Conservation (phyloP, 345 rosid species). For the Hibiscus syriacus region DNA sequence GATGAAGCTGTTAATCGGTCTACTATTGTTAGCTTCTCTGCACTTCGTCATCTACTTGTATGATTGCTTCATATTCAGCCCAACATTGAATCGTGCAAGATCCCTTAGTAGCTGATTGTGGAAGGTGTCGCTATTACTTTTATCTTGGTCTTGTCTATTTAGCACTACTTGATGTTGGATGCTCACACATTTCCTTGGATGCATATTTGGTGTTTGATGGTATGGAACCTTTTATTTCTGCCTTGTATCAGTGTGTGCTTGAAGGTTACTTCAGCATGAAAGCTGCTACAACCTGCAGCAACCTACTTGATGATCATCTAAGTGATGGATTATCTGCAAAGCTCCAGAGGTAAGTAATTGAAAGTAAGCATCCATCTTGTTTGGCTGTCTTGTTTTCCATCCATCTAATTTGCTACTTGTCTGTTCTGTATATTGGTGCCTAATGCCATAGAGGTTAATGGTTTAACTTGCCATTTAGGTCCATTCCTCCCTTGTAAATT, state of each 20-base stretch:
- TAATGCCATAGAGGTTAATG: not conserved
- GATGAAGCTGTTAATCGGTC: constrained; percentile 21
- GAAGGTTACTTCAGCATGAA: constrained; percentile 9
- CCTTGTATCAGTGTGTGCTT: not conserved
- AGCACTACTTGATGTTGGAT: not conserved
- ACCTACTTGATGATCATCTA: not conserved
- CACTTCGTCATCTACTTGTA: constrained; percentile 9
- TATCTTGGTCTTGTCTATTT: not conserved
- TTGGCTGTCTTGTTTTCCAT: not conserved
- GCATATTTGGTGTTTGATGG: not conserved
- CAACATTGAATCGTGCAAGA: not conserved
- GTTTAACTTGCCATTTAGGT: not conserved
- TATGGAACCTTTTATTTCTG: not conserved
- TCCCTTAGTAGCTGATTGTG: not conserved
- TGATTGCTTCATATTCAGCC: constrained; percentile 12
- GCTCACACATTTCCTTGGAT: not conserved
- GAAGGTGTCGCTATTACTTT: not conserved
- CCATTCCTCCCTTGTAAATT: not conserved
- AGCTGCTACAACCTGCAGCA: not conserved
- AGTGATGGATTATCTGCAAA: not conserved
- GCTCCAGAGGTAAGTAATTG: not conserved
- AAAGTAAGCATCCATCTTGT: not conserved
- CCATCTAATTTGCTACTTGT: not conserved
- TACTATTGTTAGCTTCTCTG: constrained; percentile 16
- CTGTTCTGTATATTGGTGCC: not conserved